Conservation (phyloP, 176 grass and related monocot species). For the Hsuehochloa calcarea region DNA sequence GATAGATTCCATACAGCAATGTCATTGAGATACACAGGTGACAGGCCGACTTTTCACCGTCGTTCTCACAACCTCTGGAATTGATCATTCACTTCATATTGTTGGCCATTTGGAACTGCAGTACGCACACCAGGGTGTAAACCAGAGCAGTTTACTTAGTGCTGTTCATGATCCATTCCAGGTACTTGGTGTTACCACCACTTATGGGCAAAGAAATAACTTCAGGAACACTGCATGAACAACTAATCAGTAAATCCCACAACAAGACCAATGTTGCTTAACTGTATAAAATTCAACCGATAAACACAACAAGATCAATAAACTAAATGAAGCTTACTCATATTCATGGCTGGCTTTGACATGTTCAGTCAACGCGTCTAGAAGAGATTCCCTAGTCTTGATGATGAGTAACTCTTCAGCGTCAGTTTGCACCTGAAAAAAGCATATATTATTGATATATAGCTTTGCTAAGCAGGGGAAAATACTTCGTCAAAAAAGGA, state of each 20-base stretch:
- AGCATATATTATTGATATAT: background rate
- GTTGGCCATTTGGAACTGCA: background rate
- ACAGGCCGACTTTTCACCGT: background rate
- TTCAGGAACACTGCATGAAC: conserved; percentile 68
- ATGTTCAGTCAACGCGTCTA: conserved; percentile 70
- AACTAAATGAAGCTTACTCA: conserved; percentile 53
- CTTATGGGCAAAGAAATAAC: conserved; percentile 80
- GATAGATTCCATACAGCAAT: background rate
- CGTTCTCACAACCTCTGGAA: background rate
- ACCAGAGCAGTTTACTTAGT: conserved; percentile 54
- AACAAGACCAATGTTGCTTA: background rate
- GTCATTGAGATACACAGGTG: background rate
- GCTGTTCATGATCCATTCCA: conserved; percentile 88
- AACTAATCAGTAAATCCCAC: background rate
- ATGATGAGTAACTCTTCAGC: conserved; percentile 82
- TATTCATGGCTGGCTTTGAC: conserved; percentile 97
- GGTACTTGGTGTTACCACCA: conserved; percentile 80
- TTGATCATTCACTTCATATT: background rate
- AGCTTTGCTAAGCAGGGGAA: background rate
- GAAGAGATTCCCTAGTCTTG: conserved; percentile 91
- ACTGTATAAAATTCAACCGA: background rate
- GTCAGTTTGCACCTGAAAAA: conserved; percentile 77
- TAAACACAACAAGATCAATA: background rate
- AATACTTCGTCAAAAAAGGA: background rate
- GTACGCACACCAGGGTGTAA: background rate